These are phyloP conservation scores for Yamadazyma diddensiae DNA, from an alignment of 1,139 yeast genomes.

Conservation along the genomic window DNA sequence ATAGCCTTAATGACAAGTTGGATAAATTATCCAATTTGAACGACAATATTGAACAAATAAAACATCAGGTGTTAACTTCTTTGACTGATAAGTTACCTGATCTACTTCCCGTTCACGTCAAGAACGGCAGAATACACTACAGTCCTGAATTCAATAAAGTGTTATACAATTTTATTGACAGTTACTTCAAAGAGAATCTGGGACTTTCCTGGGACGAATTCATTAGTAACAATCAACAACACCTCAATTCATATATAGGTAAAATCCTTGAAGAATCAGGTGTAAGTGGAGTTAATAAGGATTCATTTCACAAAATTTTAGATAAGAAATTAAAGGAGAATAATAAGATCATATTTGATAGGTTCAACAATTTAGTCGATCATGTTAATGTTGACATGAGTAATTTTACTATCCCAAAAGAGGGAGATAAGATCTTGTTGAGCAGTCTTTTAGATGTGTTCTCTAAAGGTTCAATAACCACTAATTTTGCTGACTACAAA, in stretches of 20 bases:
- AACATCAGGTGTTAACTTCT: conserved; percentile 20
- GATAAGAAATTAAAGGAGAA: conserved; percentile 22
- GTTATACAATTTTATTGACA: conserved; percentile 34
- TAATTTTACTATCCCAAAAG: conserved; percentile 4
- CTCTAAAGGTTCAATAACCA: conserved; percentile 34
- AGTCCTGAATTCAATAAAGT: conserved; percentile 41
- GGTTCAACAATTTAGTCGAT: conserved; percentile 30
- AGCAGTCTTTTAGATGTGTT: conserved; percentile 32
- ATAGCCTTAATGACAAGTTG: conserved; percentile 16
- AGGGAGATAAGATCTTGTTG: conserved; percentile 17
- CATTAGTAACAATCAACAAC: conserved; percentile 17
- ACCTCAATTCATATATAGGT: conserved; percentile 19
- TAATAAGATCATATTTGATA: conserved; percentile 22
- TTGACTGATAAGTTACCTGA: conserved; percentile 25
- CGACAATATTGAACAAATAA: conserved; percentile 20
- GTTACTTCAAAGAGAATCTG: conserved; percentile 18
- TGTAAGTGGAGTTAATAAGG: conserved; percentile 17
- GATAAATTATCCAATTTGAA: conserved; percentile 16
- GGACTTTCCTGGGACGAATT: conserved; percentile 22
- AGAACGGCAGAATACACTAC: conserved; percentile 35
- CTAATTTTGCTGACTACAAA: conserved; percentile 42
- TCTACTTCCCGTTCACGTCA: conserved; percentile 32
- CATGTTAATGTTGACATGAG: conserved; percentile 11
- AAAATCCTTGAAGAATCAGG: conserved; percentile 9
- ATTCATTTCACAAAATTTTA: conserved; percentile 21